Base-by-base conservation (phyloP, 257 asterid species). In the Solanum boliviense region DNA sequence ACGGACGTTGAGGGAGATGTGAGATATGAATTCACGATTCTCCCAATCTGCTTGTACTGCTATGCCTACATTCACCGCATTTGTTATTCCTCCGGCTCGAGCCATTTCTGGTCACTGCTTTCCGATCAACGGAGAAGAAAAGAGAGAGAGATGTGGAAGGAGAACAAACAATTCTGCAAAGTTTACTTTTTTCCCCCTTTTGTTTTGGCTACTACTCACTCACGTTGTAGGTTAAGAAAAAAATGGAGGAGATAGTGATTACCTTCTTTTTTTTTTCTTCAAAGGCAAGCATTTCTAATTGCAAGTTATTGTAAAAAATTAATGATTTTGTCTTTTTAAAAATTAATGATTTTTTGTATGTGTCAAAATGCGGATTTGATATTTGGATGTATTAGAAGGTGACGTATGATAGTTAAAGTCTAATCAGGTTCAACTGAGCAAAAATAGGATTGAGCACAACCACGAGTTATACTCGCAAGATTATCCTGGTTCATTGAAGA, bases 1-100 rank as follows among this genome's bases (percentile, higher is more conserved):
- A 52, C 98, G 98, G 84, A 95, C 93, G 73, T 94, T 94, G 92
- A 95, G 98, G 4, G 99, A 96, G 87, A 96, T 93, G 88, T 95
- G 94, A 21, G 98, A 96, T 87, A 96, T 93, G 93, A 96, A 96
- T 84, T 96, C 98, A 34, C 98, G 95, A 85, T 95, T 95, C 86
- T 97, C 99, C 99, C 99, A 97, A 85, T 97, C 99, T 27, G 99
- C 99, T 93, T 97, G 98, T 12, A 96, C 99, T 62, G 99, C 99
- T 60, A 96, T 96, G 27, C 98, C 99, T 9, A 96, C 98, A 89
- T 94, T 96, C 52, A 96, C 98, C 3, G 98, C 99, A 41, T 93
- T 95, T 65, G 98, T 93, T 89, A 95, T 94, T 27, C 98, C 98
- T 4, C 99, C 99, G 1, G 98, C 99, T 79, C 98, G 90, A 7